These are phyloP conservation scores for Claviceps purpurea DNA, from an alignment of 2,329 filamentous ascomycete species.

Conservation along the genomic window DNA sequence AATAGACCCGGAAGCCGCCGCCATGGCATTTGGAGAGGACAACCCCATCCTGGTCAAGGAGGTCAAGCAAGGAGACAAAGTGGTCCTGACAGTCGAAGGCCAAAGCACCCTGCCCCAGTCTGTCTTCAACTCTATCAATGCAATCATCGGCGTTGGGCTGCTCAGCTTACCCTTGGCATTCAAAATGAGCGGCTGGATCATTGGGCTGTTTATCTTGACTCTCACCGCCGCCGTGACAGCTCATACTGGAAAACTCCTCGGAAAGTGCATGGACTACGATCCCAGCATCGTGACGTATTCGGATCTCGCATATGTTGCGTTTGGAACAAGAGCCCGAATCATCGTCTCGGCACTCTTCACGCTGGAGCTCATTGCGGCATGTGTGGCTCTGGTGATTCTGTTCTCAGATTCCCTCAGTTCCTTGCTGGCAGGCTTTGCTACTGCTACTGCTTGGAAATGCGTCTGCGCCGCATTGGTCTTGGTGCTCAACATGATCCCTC, in stretches of 20 bases:
- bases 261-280: constrained; percentile 81
- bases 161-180: constrained; percentile 80
- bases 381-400: constrained; percentile 80
- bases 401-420: constrained; percentile 81
- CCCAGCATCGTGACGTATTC: constrained; percentile 83
- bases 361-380: constrained; percentile 74
- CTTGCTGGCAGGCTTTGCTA: constrained; percentile 56
- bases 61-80: constrained; percentile 74
- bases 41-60: constrained; percentile 78
- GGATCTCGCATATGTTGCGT: constrained; percentile 82
- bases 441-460: constrained; percentile 67
- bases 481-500: constrained; percentile 71
- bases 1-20: constrained; percentile 12
- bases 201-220: constrained; percentile 62
- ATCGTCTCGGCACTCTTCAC: constrained; percentile 78
- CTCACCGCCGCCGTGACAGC: constrained; percentile 64
- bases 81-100: constrained; percentile 73
- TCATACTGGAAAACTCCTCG: constrained; percentile 75
- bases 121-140: constrained; percentile 91
- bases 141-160: constrained; percentile 79
- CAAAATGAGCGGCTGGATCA: constrained; percentile 77
- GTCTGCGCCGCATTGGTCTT: constrained; percentile 67
- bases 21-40: constrained; percentile 14
- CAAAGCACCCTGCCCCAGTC: constrained; percentile 95
- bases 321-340: constrained; percentile 68